These are phyloP conservation scores for Periconia sp. DNA, from an alignment of 2,329 filamentous ascomycete species.

Conservation along the genomic window DNA sequence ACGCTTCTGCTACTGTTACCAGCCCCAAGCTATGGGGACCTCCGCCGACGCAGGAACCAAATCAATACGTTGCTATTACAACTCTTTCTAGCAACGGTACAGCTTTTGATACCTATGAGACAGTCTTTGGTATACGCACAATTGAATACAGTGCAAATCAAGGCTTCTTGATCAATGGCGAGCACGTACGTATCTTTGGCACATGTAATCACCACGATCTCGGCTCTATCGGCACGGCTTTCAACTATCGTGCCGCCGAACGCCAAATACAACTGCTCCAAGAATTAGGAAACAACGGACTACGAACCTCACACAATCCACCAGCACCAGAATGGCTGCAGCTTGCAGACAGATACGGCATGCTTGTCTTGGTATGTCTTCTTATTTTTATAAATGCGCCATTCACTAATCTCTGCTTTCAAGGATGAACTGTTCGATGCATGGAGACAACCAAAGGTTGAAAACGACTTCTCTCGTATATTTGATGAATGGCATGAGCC, in stretches of 20 bases:
- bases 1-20: constrained; percentile 38
- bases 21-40: constrained; percentile 55
- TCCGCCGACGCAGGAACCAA: constrained; percentile 48
- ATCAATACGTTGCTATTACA: constrained; percentile 53
- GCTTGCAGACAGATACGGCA: constrained; percentile 53
- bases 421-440: constrained; percentile 45
- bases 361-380: constrained; percentile 46
- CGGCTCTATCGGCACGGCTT: constrained; percentile 54
- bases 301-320: constrained; percentile 58
- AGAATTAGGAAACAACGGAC: constrained; percentile 54
- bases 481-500: constrained; percentile 58
- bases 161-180: constrained; percentile 52
- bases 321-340: constrained; percentile 55
- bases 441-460: constrained; percentile 52
- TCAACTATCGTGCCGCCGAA: constrained; percentile 52
- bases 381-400: too few species aligned
- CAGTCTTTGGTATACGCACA: constrained; percentile 53
- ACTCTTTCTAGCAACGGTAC: constrained; percentile 27
- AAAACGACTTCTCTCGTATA: constrained; percentile 55
- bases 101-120: constrained; percentile 51
- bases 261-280: constrained; percentile 54
- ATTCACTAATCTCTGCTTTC: too few species aligned
- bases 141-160: constrained; percentile 45
- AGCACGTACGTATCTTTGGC: constrained; percentile 50
- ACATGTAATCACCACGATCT: constrained; percentile 56